Evolutionary conservation across 2,329 filamentous ascomycete species (phyloP).

Genomic region (Pseudogymnoascus sp.): DNA sequence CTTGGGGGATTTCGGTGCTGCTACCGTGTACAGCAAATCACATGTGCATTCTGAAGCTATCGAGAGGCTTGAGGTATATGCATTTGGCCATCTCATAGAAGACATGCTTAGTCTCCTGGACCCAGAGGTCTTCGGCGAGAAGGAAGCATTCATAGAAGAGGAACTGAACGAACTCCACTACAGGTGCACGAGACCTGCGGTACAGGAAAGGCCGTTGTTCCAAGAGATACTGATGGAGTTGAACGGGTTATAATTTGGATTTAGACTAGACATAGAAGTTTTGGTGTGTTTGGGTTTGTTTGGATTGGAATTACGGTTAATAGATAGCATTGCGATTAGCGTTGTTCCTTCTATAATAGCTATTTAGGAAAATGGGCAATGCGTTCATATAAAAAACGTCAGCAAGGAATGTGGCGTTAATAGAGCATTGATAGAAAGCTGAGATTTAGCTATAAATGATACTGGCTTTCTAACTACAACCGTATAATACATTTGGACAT

Average conservation of each 20-base stretch:
- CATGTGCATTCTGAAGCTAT: constrained; percentile 23
- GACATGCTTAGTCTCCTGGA: constrained; percentile 31
- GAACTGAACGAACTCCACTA: constrained; percentile 25
- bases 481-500: too few relatives aligned
- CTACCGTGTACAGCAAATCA: constrained; percentile 35
- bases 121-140: constrained; percentile 20
- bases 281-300: not conserved
- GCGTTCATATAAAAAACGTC: too few relatives aligned
- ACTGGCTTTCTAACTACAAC: too few relatives aligned
- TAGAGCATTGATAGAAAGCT: too few relatives aligned
- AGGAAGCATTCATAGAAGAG: constrained; percentile 24
- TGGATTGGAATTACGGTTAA: not conserved
- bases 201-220: constrained; percentile 24
- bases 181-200: constrained; percentile 24
- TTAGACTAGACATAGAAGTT: constrained; percentile 8
- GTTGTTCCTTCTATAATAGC: too few relatives aligned
- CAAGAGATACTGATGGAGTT: constrained; percentile 21
- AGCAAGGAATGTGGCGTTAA: too few relatives aligned
- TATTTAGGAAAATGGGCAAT: too few relatives aligned
- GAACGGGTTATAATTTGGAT: constrained; percentile 14
- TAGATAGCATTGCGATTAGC: too few relatives aligned
- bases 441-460: too few relatives aligned
- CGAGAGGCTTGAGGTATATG: constrained; percentile 39
- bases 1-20: constrained; percentile 40
- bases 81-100: constrained; percentile 40